Evolutionary conservation across 1,284 basidiomycete species (phyloP), one percentile per base, ranked within the genome.

Genomic region (Thelephora terrestris): DNA sequence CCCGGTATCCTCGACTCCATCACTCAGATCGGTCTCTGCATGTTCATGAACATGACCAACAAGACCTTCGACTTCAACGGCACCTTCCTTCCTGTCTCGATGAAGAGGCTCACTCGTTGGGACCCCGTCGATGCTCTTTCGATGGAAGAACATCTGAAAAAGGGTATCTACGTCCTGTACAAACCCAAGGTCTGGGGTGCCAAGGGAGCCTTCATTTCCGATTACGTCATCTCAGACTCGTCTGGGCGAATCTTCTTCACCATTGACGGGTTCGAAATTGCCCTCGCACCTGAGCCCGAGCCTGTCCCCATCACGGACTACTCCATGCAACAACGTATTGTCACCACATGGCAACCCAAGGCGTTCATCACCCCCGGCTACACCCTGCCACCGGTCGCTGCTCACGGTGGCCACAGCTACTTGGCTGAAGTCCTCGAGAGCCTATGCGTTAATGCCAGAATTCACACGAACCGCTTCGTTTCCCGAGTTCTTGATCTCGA

Each of bases 11-110:
- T 63, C 10, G 60, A 61, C 46, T 62, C 60, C n/a, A 62, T 61
- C 45, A 63, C 61, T 7, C 61, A 61, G 37, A 57, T 60, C 21
- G 60, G 61, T 50, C 58, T 63, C 5, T 56, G 54, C 4, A 61
- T 62, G 61, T 60, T 60, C 50, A 60, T 62, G 47, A 59, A 57
- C 20, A 62, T 62, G 58, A 51, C 57, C 34, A 62, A 57, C 21
- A 63, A 61, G 35, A 57, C 52, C 7, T 63, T 63, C 35, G 60
- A 63, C 42, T 61, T 63, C 47, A 59, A 56, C 5, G 61, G 59
- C 14, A 57, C 63, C n/a, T 59, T 63, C 25, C 55, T 61, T 29
- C 61, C 60, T 5, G 57, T 61, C 34, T 60, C 55, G 52, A 61
- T 61, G 12, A 58, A 63, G 21, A 50, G 56, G 2, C 45, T 61